Percentiles rank a stretch among this genome's conserved stretches.
These are phyloP conservation scores for Colletotrichum nymphaeae DNA, from an alignment of 2,329 filamentous ascomycete species.

Conservation along the genomic window DNA sequence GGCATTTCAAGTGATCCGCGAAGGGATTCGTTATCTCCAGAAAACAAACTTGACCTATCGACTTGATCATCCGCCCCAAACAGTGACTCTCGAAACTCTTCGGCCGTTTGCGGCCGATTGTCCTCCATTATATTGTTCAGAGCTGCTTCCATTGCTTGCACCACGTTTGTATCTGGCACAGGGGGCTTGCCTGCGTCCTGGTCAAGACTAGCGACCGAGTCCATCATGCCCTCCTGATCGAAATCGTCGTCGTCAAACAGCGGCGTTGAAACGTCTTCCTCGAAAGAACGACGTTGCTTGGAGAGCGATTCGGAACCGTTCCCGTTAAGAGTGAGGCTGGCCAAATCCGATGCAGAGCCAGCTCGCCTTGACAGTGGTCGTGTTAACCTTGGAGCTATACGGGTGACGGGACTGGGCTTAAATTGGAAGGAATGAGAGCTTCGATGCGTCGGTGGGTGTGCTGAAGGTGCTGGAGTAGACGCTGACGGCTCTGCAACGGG, in stretches of 20 bases:
- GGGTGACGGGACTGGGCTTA: conserved; percentile 58
- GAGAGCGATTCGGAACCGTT: conserved; percentile 53
- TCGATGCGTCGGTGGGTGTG: conserved; percentile 29
- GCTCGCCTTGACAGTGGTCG: conserved; percentile 53
- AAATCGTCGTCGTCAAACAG: conserved; percentile 87
- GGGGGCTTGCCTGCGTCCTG: conserved; percentile 70
- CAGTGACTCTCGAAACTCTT: conserved; percentile 74
- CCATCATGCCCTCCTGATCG: conserved; percentile 76
- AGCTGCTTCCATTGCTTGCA: conserved; percentile 92
- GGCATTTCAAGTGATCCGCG: conserved; percentile 70
- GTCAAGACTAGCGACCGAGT: conserved; percentile 84
- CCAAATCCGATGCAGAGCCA: conserved; percentile 62
- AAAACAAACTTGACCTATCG: conserved; percentile 58
- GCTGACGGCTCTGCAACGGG: conserved; percentile 21
- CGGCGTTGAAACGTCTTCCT: conserved; percentile 63
- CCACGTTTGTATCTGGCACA: conserved; percentile 80
- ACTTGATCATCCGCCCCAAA: conserved; percentile 68
- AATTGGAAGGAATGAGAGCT: conserved; percentile 51
- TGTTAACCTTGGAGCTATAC: conserved; percentile 56
- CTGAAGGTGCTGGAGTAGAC: not conserved
- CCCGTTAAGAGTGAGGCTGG: conserved; percentile 49
- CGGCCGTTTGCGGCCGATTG: conserved; percentile 67
- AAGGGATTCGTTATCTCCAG: conserved; percentile 69
- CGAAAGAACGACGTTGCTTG: conserved; percentile 73
- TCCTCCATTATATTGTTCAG: conserved; percentile 93